Evolutionary conservation across 2,329 filamentous ascomycete species (phyloP).

Genomic region (Cucurbitaria berberidis): DNA sequence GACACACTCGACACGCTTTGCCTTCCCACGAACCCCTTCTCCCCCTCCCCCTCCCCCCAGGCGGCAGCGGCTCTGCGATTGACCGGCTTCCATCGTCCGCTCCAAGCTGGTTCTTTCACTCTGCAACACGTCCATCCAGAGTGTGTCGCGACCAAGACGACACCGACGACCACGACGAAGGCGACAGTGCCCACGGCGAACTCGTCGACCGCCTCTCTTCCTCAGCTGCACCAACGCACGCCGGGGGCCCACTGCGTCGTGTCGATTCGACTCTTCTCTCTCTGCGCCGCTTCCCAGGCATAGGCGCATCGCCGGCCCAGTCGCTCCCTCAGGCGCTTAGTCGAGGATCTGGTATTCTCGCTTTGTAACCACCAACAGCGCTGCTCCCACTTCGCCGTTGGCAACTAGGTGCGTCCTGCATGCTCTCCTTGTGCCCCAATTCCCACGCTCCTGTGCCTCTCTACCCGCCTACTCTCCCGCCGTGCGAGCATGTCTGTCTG

Average conservation of each 20-base stretch:
- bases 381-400: conserved; percentile 29
- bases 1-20: conserved; percentile 15
- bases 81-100: conserved; percentile 30
- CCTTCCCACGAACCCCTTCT: conserved; percentile 20
- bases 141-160: conserved; percentile 18
- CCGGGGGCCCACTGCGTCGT: conserved; percentile 7
- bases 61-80: conserved; percentile 32
- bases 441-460: conserved; percentile 9
- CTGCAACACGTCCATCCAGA: background rate
- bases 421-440: conserved; percentile 24
- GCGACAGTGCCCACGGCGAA: background rate
- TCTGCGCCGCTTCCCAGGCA: conserved; percentile 32
- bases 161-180: conserved; percentile 2
- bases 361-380: conserved; percentile 37
- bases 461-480: conserved; percentile 6
- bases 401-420: conserved; percentile 42
- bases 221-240: conserved; percentile 7
- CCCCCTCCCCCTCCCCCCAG: conserved; percentile 22
- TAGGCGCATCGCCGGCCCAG: conserved; percentile 45
- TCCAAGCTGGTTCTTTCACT: conserved; percentile 27
- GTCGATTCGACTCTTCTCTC: conserved; percentile 21
- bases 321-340: conserved; percentile 50
- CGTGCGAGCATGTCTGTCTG: conserved; percentile 7
- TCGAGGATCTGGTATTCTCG: conserved; percentile 53
- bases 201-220: conserved; percentile 4